phyloP scores from a whole-genome alignment of 164 flowering plant species.

The Protea cynaroides region DNA sequence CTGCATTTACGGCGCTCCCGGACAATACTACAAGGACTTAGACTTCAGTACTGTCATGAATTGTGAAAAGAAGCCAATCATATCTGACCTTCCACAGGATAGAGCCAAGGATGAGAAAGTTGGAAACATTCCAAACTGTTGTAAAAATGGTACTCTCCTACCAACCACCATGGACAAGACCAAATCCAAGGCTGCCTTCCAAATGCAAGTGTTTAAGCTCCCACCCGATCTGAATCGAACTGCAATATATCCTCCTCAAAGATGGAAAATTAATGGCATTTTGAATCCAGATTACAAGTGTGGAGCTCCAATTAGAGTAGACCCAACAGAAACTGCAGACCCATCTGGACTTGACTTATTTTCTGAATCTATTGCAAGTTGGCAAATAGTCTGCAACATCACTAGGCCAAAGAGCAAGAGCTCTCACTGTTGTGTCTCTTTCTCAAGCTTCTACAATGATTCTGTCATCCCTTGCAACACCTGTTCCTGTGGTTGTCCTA shows the following conservation, averaged over 20 bases:
- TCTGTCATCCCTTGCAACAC: slow-evolving; percentile 76
- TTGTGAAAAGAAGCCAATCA: slow-evolving; percentile 55
- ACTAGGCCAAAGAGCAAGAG: slow-evolving; percentile 38
- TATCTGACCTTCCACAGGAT: slow-evolving; percentile 55
- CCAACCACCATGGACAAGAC: slow-evolving; percentile 50
- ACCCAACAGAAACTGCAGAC: slow-evolving; percentile 53
- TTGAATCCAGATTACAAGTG: slow-evolving; percentile 70
- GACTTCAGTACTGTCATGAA: slow-evolving; percentile 61
- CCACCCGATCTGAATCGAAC: slow-evolving; percentile 74
- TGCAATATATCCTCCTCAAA: slow-evolving; percentile 56
- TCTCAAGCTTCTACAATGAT: slow-evolving; percentile 68
- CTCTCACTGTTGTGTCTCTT: slow-evolving; percentile 64
- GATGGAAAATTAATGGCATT: slow-evolving; percentile 56
- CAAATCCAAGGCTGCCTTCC: slow-evolving; percentile 53
- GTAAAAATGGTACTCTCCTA: slow-evolving; percentile 55
- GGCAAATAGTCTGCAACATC: slow-evolving; percentile 78
- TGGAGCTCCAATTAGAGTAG: slow-evolving; percentile 53
- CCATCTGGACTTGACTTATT: slow-evolving; percentile 35
- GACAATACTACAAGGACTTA: slow-evolving; percentile 37
- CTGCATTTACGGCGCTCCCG: slow-evolving; percentile 60
- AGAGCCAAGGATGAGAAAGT: slow-evolving; percentile 39
- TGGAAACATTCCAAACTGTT: slow-evolving; percentile 65
- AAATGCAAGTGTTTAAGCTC: slow-evolving; percentile 51
- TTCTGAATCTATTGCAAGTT: slow-evolving; percentile 46
- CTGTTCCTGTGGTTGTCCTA: slow-evolving; percentile 70